Percentiles rank a stretch among this genome's conserved stretches.
phyloP scores from a whole-genome alignment of 495 filamentous ascomycete genomes.

The Aspergillus biplanus region DNA sequence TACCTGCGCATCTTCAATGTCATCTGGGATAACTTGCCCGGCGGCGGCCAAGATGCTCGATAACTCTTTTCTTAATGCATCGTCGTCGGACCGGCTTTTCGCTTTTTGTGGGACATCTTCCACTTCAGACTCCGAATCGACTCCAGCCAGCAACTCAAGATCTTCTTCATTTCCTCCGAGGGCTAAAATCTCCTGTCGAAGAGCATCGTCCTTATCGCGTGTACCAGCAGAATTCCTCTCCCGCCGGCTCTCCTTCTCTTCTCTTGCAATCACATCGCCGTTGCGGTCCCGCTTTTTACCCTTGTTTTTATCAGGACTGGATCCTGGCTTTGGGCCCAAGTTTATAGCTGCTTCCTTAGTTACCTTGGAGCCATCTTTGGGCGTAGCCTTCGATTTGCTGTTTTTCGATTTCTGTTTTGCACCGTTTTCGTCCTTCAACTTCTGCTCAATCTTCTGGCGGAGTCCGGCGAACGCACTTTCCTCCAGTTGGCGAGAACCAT shows the following conservation, averaged over 20 bases:
- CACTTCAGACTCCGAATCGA: conserved; percentile 65
- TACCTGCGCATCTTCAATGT: conserved; percentile 49
- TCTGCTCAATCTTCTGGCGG: conserved; percentile 66
- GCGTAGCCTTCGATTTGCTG: conserved; percentile 32
- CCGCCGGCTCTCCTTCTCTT: conserved; percentile 30
- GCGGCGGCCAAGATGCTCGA: conserved; percentile 48
- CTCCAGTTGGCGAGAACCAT: conserved; percentile 54
- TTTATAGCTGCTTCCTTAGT: conserved; percentile 36
- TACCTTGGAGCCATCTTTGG: conserved; percentile 29
- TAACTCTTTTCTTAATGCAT: conserved; percentile 46
- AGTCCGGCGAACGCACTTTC: conserved; percentile 64
- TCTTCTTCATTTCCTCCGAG: conserved; percentile 81
- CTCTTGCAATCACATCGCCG: conserved; percentile 52
- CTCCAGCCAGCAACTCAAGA: conserved; percentile 63
- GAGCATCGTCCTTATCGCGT: conserved; percentile 36
- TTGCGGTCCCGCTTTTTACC: conserved; percentile 54
- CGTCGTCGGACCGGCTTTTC: conserved; percentile 36
- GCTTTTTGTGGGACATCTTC: conserved; percentile 39
- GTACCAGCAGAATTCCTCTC: conserved; percentile 29
- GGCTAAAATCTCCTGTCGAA: conserved; percentile 73
- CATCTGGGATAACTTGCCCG: conserved; percentile 47
- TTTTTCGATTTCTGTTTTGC: conserved; percentile 50
- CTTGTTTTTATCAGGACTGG: conserved; percentile 40
- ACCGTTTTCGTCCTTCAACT: conserved; percentile 51
- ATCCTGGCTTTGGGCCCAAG: conserved; percentile 31